A percentile compares a stretch with the other conserved stretches of the same genome.
Conservation (phyloP, 192 early-diverging fungal genomes). For the Coemansia furcata region DNA sequence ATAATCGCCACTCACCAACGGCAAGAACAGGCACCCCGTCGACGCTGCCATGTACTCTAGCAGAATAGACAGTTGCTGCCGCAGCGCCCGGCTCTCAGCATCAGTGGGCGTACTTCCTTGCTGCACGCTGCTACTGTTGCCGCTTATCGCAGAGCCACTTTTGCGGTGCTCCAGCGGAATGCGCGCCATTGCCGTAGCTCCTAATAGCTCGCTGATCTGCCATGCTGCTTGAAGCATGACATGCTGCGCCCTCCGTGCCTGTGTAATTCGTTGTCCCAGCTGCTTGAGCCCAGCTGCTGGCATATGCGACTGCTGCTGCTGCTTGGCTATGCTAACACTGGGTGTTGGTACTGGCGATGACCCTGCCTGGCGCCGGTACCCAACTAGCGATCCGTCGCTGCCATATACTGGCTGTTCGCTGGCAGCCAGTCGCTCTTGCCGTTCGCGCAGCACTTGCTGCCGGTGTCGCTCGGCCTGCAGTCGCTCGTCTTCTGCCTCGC, state of each 20-base stretch:
- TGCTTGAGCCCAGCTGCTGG: conserved; percentile 23
- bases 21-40: conserved; percentile 28
- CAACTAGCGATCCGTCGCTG: conserved; percentile 49
- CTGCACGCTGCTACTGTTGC: neutral
- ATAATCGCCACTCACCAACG: conserved; percentile 39
- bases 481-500: conserved; percentile 46
- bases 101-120: conserved; percentile 7
- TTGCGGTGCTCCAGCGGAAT: conserved; percentile 5
- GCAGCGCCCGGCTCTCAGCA: conserved; percentile 15
- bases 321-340: conserved; percentile 1
- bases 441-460: conserved; percentile 38
- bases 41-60: conserved; percentile 50
- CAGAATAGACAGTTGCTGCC: conserved; percentile 39
- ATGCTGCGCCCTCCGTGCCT: conserved; percentile 32
- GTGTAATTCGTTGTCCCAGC: conserved; percentile 47
- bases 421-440: conserved; percentile 36
- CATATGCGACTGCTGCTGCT: conserved; percentile 2
- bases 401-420: conserved; percentile 38
- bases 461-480: conserved; percentile 34
- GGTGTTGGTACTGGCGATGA: neutral
- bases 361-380: conserved; percentile 28
- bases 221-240: conserved; percentile 41
- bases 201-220: conserved; percentile 34
- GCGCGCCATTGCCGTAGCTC: conserved; percentile 8
- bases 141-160: neutral